These are phyloP conservation scores for Sabuloglossum arenarium DNA, from an alignment of 495 filamentous ascomycete genomes.

Conservation along the genomic window DNA sequence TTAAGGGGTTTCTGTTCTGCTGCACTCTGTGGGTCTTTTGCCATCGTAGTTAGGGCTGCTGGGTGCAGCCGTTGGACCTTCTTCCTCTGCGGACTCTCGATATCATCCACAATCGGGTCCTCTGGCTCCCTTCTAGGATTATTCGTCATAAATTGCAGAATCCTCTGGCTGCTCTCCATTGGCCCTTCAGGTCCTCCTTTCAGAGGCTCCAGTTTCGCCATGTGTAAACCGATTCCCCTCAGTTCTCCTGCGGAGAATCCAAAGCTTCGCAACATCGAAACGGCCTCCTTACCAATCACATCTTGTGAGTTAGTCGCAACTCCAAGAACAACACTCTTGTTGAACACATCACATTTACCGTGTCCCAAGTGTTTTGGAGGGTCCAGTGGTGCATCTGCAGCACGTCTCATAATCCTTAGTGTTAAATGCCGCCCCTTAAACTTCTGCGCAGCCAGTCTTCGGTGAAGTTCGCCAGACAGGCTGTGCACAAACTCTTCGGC, in stretches of 20 bases:
- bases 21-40: slow-evolving; percentile 24
- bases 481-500: slow-evolving; percentile 76
- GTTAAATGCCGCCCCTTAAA: slow-evolving; percentile 77
- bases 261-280: slow-evolving; percentile 64
- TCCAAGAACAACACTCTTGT: slow-evolving; percentile 64
- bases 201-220: slow-evolving; percentile 73
- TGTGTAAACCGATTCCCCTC: slow-evolving; percentile 71
- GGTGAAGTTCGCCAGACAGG: slow-evolving; percentile 62
- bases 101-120: slow-evolving; percentile 30
- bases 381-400: slow-evolving; percentile 71
- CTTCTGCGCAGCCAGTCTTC: slow-evolving; percentile 54
- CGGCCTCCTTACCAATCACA: slow-evolving; percentile 52
- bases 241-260: slow-evolving; percentile 77
- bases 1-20: slow-evolving; percentile 44
- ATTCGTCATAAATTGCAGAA: slow-evolving; percentile 8
- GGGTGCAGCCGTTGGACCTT: slow-evolving; percentile 25
- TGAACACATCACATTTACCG: slow-evolving; percentile 84
- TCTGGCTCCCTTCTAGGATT: slow-evolving; percentile 6
- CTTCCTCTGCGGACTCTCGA: slow-evolving; percentile 47
- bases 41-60: slow-evolving; percentile 29
- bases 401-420: slow-evolving; percentile 79
- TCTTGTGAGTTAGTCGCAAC: slow-evolving; percentile 57
- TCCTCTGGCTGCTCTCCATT: slow-evolving; percentile 15
- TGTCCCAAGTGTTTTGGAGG: slow-evolving; percentile 89
- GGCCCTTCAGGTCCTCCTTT: slow-evolving; percentile 23